These are phyloP conservation scores for Lactarius quietus DNA, from an alignment of 768 basidiomycete species.

Conservation along the genomic window DNA sequence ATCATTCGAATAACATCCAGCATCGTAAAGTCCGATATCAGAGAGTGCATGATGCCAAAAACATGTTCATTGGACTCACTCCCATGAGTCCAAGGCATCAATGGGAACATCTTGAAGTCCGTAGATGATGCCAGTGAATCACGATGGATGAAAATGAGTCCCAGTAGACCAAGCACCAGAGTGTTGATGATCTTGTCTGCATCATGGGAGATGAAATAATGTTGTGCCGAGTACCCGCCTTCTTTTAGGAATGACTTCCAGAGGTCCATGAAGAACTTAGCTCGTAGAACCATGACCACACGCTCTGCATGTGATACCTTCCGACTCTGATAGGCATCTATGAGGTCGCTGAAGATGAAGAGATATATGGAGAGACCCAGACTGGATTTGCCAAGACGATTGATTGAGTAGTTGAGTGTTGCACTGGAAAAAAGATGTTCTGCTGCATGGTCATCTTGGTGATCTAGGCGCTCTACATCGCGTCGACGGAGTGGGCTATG, in stretches of 20 bases:
- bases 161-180: not conserved
- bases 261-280: not conserved
- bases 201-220: not conserved
- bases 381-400: not conserved
- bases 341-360: not conserved
- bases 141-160: not conserved
- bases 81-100: not conserved
- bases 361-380: not conserved
- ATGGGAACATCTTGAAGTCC: not conserved
- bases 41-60: not conserved
- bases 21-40: not conserved
- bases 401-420: not conserved
- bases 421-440: not conserved
- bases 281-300: not conserved
- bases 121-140: not conserved
- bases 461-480: not conserved
- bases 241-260: not conserved
- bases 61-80: not conserved
- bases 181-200: not conserved
- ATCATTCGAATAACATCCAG: not conserved
- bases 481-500: not conserved
- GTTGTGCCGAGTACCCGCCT: not conserved
- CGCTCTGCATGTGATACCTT: not conserved
- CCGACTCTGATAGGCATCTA: not conserved
- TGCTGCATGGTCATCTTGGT: not conserved